Evolutionary conservation across 1,284 basidiomycete species (phyloP).

Genomic region (Vanrija pseudolonga): DNA sequence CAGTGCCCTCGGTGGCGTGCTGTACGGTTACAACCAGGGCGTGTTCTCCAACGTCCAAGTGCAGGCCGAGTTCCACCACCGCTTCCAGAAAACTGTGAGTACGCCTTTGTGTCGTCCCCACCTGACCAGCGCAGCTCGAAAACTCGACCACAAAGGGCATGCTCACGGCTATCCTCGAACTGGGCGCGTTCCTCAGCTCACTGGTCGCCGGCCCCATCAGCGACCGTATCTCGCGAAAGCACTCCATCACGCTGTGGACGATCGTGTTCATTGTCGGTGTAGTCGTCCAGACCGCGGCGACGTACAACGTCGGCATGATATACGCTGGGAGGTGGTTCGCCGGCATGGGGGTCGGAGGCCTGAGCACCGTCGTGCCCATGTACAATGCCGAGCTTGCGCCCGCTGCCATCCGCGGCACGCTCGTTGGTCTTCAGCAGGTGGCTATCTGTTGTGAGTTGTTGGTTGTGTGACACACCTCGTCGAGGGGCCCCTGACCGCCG

Average conservation of each 20-base stretch:
- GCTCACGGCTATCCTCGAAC: slow-evolving; percentile 36
- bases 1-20: not conserved
- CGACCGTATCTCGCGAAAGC: slow-evolving; percentile 65
- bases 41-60: not conserved
- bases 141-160: not conserved
- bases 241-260: slow-evolving; percentile 73
- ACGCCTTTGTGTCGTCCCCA: not conserved
- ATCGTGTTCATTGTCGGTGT: slow-evolving; percentile 63
- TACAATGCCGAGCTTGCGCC: slow-evolving; percentile 78
- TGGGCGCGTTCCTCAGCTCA: slow-evolving; percentile 39
- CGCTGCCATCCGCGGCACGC: slow-evolving; percentile 66
- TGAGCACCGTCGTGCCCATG: slow-evolving; percentile 72
- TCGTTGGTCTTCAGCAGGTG: slow-evolving; percentile 70
- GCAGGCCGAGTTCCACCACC: not conserved
- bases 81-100: not conserved
- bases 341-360: slow-evolving; percentile 63
- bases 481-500: slow-evolving; percentile 58
- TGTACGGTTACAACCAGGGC: slow-evolving; percentile 2
- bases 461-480: slow-evolving; percentile 68
- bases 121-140: slow-evolving; percentile 1
- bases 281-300: slow-evolving; percentile 62
- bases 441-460: slow-evolving; percentile 50
- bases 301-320: not conserved
- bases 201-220: slow-evolving; percentile 26
- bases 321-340: slow-evolving; percentile 28